Evolutionary conservation across 2,329 filamentous ascomycete genomes (phyloP).

Genomic region (Talaromyces sp.): DNA sequence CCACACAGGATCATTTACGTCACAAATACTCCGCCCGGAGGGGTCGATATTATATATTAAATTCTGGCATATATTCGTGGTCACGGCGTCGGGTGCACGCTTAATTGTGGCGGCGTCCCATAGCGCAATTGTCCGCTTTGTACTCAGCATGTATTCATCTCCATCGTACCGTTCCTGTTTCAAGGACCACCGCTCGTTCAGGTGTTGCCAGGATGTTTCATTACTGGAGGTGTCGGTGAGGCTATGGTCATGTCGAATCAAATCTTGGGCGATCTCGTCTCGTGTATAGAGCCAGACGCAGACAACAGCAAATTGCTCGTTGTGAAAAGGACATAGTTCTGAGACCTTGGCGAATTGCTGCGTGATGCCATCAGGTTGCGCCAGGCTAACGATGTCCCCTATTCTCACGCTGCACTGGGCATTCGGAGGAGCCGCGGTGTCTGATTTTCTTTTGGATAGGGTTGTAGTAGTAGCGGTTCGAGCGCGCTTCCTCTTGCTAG

Average conservation of each 20-base stretch:
- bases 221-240: background rate
- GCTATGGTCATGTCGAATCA: background rate
- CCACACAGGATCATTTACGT: slow-evolving; percentile 4
- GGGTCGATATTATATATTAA: slow-evolving; percentile 1
- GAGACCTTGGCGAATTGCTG: slow-evolving; percentile 6
- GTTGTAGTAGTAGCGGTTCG: background rate
- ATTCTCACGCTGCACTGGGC: background rate
- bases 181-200: background rate
- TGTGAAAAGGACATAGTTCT: slow-evolving; percentile 6
- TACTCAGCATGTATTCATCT: slow-evolving; percentile 10
- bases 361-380: background rate
- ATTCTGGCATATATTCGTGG: slow-evolving; percentile 1
- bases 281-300: slow-evolving; percentile 10
- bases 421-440: background rate
- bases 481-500: background rate
- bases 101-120: slow-evolving; percentile 1
- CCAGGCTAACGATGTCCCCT: slow-evolving; percentile 1
- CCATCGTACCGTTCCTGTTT: background rate
- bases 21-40: background rate
- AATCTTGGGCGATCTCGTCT: slow-evolving; percentile 3
- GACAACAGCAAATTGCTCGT: slow-evolving; percentile 4
- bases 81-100: background rate
- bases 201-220: background rate
- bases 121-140: slow-evolving; percentile 7
- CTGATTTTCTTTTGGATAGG: background rate